These are phyloP conservation scores for Hymenoscyphus scutula DNA, from an alignment of 2,329 filamentous ascomycete species.

Conservation along the genomic window DNA sequence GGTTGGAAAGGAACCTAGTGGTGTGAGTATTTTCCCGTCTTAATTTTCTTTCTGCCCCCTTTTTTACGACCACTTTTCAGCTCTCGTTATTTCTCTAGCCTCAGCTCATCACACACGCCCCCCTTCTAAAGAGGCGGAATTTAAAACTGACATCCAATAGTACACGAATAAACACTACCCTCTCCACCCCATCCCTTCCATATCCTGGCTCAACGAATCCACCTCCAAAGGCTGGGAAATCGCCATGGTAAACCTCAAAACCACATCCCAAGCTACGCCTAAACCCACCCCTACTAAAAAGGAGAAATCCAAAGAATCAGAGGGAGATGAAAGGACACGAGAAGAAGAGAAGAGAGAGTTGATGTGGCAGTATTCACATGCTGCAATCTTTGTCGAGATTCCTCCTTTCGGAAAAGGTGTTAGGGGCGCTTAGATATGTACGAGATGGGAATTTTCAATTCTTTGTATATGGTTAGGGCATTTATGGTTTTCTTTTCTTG, in stretches of 20 bases:
- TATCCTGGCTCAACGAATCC: conserved; percentile 20
- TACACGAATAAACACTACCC: conserved; percentile 17
- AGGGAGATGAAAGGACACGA: neutral
- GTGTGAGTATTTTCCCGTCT: conserved; percentile 3
- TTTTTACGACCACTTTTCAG: neutral
- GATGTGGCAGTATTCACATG: conserved; percentile 23
- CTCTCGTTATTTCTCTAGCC: neutral
- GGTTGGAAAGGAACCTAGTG: conserved; percentile 14
- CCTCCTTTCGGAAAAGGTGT: conserved; percentile 4
- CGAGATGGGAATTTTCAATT: neutral
- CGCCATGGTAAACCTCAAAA: conserved; percentile 16
- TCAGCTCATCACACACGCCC: neutral
- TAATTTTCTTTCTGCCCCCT: neutral
- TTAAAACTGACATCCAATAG: conserved; percentile 3
- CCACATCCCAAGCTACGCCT: neutral
- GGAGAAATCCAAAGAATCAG: neutral
- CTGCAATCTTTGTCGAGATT: conserved; percentile 20
- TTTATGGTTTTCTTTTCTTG: neutral
- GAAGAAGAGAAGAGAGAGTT: conserved; percentile 10
- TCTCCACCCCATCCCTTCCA: conserved; percentile 3
- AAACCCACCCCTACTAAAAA: conserved; percentile 1
- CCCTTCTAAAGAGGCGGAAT: neutral
- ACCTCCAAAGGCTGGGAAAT: conserved; percentile 16
- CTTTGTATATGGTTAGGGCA: neutral
- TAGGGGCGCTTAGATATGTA: conserved; percentile 2